Conservation (phyloP, 495 filamentous ascomycete genomes). For the Aspergillus biplanus region DNA sequence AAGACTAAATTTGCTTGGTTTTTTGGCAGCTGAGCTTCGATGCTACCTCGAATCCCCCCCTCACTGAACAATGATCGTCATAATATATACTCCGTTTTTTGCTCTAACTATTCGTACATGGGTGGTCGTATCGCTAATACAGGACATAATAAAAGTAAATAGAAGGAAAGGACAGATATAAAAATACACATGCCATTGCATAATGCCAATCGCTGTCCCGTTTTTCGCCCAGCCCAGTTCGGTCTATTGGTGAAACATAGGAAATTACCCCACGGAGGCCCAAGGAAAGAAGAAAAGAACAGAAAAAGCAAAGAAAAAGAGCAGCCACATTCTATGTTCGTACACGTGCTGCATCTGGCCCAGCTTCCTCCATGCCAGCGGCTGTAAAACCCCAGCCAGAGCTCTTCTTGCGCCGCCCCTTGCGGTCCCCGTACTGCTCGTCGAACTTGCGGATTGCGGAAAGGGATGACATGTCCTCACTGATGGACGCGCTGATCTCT, state of each 20-base stretch:
- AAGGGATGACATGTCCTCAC: constrained; percentile 89
- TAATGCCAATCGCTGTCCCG: constrained; percentile 16
- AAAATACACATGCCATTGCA: constrained; percentile 22
- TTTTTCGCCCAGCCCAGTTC: constrained; percentile 15
- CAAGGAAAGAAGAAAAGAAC: constrained; percentile 7
- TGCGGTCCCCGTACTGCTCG: constrained; percentile 92
- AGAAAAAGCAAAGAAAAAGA: background rate
- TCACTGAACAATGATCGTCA: background rate
- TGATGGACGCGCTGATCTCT: constrained; percentile 91
- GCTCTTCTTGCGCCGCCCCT: constrained; percentile 65
- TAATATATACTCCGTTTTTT: constrained; percentile 15
- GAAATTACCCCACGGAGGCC: constrained; percentile 10
- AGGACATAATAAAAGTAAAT: constrained; percentile 13
- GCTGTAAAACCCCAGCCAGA: constrained; percentile 49
- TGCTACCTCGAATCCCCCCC: background rate
- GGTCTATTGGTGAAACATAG: constrained; percentile 14
- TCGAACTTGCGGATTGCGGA: constrained; percentile 92
- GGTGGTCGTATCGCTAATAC: constrained; percentile 26
- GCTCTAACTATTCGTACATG: constrained; percentile 26
- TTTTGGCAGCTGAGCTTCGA: background rate
- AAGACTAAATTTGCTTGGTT: constrained; percentile 8
- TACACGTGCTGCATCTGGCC: constrained; percentile 42
- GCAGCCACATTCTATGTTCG: constrained; percentile 34
- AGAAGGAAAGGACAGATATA: constrained; percentile 10
- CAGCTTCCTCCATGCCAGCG: constrained; percentile 27